Percentiles rank a stretch among this genome's conserved stretches.
These are phyloP conservation scores for Zopfia rhizophila DNA, from an alignment of 2,329 filamentous ascomycete species.

Conservation along the genomic window DNA sequence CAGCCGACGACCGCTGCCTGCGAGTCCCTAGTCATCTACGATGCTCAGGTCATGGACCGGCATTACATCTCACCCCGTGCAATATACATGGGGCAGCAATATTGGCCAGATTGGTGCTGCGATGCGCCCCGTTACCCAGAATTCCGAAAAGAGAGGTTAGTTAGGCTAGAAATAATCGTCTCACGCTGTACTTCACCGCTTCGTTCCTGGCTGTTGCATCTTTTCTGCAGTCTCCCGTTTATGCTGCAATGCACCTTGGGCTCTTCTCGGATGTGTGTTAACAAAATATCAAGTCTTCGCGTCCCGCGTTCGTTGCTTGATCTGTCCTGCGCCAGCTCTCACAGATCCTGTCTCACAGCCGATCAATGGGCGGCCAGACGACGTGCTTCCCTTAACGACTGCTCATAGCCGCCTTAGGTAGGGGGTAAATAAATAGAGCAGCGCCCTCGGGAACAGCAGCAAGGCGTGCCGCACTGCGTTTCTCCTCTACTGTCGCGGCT, in stretches of 20 bases:
- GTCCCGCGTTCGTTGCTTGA: not conserved
- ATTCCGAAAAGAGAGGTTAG: not conserved
- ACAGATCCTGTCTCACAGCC: constrained; percentile 11
- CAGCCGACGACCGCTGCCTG: not conserved
- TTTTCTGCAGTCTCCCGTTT: not conserved
- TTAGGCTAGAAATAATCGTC: constrained; percentile 15
- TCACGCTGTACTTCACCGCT: constrained; percentile 6
- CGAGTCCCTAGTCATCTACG: not conserved
- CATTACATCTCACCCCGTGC: constrained; percentile 14
- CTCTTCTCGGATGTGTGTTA: not conserved
- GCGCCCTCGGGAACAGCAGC: not conserved
- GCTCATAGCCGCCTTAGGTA: constrained; percentile 1
- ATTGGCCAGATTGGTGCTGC: not conserved
- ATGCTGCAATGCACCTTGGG: too few species aligned
- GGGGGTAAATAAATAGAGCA: not conserved
- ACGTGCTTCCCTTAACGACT: not conserved
- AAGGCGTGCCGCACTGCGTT: constrained; percentile 1
- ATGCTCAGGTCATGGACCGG: constrained; percentile 2
- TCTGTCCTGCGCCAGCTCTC: constrained; percentile 9
- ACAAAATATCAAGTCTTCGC: not conserved
- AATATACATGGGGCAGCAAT: constrained; percentile 16
- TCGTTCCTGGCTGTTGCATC: not conserved
- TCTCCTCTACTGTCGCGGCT: not conserved
- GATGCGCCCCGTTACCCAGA: not conserved
- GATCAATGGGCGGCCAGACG: constrained; percentile 1